These are phyloP conservation scores for Metroxylon sagu DNA, from an alignment of 176 grass and related monocot species.

Conservation along the genomic window DNA sequence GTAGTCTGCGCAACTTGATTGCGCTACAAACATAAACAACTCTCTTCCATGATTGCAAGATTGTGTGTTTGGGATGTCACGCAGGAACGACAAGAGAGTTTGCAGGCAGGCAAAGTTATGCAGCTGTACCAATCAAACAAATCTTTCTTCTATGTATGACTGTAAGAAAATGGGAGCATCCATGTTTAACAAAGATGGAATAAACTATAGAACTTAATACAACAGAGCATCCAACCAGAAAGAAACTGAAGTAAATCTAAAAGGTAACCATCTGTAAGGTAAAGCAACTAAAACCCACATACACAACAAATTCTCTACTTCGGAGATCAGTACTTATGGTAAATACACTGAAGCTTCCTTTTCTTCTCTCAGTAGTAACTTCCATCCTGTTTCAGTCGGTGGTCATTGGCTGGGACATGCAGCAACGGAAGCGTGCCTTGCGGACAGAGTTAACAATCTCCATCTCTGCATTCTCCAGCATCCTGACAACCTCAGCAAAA, in stretches of 20 bases:
- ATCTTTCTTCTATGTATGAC: conserved; percentile 9
- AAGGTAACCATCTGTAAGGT: conserved; percentile 7
- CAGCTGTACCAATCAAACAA: conserved; percentile 17
- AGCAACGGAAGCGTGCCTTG: conserved; percentile 70
- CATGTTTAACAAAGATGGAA: conserved; percentile 22
- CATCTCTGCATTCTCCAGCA: conserved; percentile 52
- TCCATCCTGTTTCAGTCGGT: conserved; percentile 31
- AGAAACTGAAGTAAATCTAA: conserved; percentile 33
- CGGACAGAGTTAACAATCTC: conserved; percentile 51
- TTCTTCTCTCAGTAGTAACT: not conserved
- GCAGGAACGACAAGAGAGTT: conserved; percentile 19
- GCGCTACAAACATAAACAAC: too few relatives aligned
- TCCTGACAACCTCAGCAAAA: conserved; percentile 50
- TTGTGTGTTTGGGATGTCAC: conserved; percentile 16
- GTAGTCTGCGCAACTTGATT: too few relatives aligned
- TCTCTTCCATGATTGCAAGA: too few relatives aligned
- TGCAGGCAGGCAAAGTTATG: conserved; percentile 22
- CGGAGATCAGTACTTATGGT: not conserved
- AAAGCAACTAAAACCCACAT: conserved; percentile 8
- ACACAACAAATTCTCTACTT: conserved; percentile 12
- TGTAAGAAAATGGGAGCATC: conserved; percentile 1
- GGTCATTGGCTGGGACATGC: conserved; percentile 59
- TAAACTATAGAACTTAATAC: conserved; percentile 26
- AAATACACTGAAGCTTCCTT: conserved; percentile 7
- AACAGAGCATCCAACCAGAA: conserved; percentile 22